Base-by-base conservation (phyloP, 805 yeast species). In the Cyberlindnera maritima region DNA sequence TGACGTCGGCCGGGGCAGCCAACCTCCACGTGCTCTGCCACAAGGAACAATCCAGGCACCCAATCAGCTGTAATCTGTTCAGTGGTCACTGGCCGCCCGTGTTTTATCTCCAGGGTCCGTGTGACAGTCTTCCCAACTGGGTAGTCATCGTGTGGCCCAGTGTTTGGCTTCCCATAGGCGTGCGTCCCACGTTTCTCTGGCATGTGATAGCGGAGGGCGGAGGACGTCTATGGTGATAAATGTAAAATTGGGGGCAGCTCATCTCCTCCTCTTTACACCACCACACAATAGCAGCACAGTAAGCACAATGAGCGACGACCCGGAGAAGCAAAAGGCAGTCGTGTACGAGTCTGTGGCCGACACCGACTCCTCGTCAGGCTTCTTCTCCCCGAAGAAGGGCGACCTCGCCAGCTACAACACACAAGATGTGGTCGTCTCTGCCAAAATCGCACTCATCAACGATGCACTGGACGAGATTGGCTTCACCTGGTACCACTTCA, bases 401-500 rank as follows among this genome's bases (percentile, higher is more conserved):
- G 59, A 56, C 17, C 44, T 54, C 3, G 26, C 54, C 2, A 47
- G 47, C n/a, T 46, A 20, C n/a, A 44, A 43, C 34, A 31, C 43
- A 17, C 38, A 44, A 4, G 81, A 76, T 52, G 51, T 49, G 4
- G 49, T 41, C 4, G 25, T 55, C 1, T 35, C 46, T 32, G 40
- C 44, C 8, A 77, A 76, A 44, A 73, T 76, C 54, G 60, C 58
- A 31, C 58, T 78, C 9, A 61, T 79, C 36, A 77, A 79, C 57
- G 65, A 75, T 47, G 80, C 84, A 7, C 61, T 80, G 37, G 82
- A 80, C 57, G 81, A 80, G 52, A 76, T 80, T 51, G 85, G 85
- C 0, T 78, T 80, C 62, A 79, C 85, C 1, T 70, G 75, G 70
- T 74, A 70, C 49, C 80, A 76, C 47, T 62, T 66, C 32, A 68